Evolutionary conservation across 352 stramenopile genomes (phyloP).

Genomic region (Phytophthora fragariae): DNA sequence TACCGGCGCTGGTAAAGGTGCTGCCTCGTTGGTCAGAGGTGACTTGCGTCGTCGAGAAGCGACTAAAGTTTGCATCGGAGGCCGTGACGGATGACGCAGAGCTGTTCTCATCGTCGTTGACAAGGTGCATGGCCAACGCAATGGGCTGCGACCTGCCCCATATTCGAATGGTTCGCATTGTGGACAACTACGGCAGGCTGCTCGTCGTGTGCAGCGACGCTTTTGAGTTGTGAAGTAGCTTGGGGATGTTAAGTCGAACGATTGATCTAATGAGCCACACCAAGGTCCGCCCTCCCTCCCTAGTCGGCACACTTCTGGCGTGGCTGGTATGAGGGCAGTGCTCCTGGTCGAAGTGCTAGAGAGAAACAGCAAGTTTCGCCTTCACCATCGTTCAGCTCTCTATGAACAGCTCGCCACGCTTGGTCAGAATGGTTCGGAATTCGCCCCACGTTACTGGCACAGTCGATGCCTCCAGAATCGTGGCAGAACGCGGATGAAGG

Average conservation of each 20-base stretch:
- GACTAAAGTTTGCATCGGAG: conserved; percentile 8
- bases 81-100: conserved; percentile 5
- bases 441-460: not conserved
- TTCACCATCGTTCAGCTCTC: not conserved
- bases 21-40: conserved; percentile 4
- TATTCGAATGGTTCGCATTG: not conserved
- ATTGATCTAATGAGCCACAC: conserved; percentile 1
- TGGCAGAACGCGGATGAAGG: conserved; percentile 1
- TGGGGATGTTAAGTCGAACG: not conserved
- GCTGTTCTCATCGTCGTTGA: not conserved
- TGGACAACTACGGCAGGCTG: not conserved
- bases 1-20: not conserved
- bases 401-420: not conserved
- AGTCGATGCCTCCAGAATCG: not conserved
- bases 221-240: not conserved
- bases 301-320: conserved; percentile 1
- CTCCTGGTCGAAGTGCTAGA: not conserved
- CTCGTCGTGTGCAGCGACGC: not conserved
- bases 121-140: not conserved
- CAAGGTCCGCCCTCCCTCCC: not conserved
- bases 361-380: not conserved
- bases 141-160: conserved; percentile 3
- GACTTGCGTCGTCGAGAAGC: conserved; percentile 6
- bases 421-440: not conserved
- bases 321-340: conserved; percentile 14